A percentile compares a stretch with the other conserved stretches of the same genome.
Conservation (phyloP, 2,329 filamentous ascomycete species). For the Verticillium isaacii region DNA sequence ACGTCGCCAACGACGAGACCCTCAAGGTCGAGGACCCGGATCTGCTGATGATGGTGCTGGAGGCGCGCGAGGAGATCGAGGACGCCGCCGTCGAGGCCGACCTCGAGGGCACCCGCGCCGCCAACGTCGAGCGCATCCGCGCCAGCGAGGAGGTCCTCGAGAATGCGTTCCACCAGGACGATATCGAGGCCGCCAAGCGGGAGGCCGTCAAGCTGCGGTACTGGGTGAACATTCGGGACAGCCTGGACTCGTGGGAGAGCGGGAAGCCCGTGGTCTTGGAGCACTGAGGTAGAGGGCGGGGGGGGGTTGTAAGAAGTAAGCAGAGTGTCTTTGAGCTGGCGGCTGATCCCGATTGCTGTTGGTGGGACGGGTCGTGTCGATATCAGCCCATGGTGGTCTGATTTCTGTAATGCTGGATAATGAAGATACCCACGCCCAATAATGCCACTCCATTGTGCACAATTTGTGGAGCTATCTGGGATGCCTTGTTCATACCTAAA, state of each 20-base stretch:
- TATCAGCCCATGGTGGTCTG: constrained; percentile 11
- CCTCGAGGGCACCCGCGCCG: constrained; percentile 50
- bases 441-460: neutral
- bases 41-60: constrained; percentile 74
- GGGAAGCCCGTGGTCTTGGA: constrained; percentile 58
- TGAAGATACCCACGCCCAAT: constrained; percentile 4
- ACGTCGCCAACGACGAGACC: constrained; percentile 75
- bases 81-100: constrained; percentile 64
- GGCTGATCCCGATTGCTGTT: neutral
- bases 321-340: neutral
- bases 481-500: neutral
- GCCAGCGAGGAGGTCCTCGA: constrained; percentile 60
- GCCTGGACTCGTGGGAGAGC: constrained; percentile 77
- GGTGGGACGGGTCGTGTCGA: constrained; percentile 5
- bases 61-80: constrained; percentile 72
- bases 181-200: constrained; percentile 59
- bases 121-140: constrained; percentile 65
- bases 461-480: neutral
- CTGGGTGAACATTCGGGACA: constrained; percentile 84
- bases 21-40: constrained; percentile 63
- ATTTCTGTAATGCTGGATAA: constrained; percentile 1
- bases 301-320: neutral
- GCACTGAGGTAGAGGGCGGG: constrained; percentile 27
- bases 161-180: constrained; percentile 58
- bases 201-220: constrained; percentile 80